A percentile compares a stretch with the other conserved stretches of the same genome.
These are phyloP conservation scores for Coemansia sp. DNA, from an alignment of 192 early-diverging fungal genomes.

Conservation along the genomic window DNA sequence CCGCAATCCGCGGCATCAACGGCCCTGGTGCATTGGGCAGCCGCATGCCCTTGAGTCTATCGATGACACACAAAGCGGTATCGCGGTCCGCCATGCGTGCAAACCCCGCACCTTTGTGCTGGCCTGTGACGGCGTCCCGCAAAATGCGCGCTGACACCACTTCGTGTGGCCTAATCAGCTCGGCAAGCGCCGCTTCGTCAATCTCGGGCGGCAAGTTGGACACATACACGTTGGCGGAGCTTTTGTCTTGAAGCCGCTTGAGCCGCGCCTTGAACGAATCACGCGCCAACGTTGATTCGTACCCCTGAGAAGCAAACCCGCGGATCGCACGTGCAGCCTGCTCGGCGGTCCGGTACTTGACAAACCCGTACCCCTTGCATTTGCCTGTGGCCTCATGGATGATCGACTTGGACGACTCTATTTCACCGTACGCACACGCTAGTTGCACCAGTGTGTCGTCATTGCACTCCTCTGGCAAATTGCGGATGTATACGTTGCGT, in stretches of 20 bases:
- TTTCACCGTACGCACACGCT: slow-evolving; percentile 66
- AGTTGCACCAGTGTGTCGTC: slow-evolving; percentile 68
- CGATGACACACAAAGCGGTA: slow-evolving; percentile 66
- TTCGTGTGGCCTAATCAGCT: slow-evolving; percentile 63
- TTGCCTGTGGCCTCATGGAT: slow-evolving; percentile 74
- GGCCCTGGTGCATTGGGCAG: slow-evolving; percentile 64
- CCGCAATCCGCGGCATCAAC: slow-evolving; percentile 77
- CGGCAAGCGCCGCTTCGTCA: slow-evolving; percentile 65
- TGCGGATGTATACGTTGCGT: slow-evolving; percentile 80
- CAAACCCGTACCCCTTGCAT: slow-evolving; percentile 90
- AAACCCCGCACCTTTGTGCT: slow-evolving; percentile 80
- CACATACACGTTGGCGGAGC: slow-evolving; percentile 80
- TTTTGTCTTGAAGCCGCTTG: slow-evolving; percentile 70
- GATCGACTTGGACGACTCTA: slow-evolving; percentile 82
- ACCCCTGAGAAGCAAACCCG: slow-evolving; percentile 64
- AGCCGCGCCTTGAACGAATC: slow-evolving; percentile 73
- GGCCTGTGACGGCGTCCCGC: slow-evolving; percentile 62
- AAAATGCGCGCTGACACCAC: slow-evolving; percentile 77
- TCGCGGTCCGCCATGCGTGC: slow-evolving; percentile 70
- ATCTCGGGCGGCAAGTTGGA: slow-evolving; percentile 78
- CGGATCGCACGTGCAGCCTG: slow-evolving; percentile 69
- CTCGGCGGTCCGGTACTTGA: slow-evolving; percentile 73
- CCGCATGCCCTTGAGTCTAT: slow-evolving; percentile 61
- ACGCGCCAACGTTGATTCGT: slow-evolving; percentile 75
- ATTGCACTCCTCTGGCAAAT: slow-evolving; percentile 63